These are phyloP conservation scores for Pseudocercospora cruenta DNA, from an alignment of 2,329 filamentous ascomycete genomes.

Conservation along the genomic window DNA sequence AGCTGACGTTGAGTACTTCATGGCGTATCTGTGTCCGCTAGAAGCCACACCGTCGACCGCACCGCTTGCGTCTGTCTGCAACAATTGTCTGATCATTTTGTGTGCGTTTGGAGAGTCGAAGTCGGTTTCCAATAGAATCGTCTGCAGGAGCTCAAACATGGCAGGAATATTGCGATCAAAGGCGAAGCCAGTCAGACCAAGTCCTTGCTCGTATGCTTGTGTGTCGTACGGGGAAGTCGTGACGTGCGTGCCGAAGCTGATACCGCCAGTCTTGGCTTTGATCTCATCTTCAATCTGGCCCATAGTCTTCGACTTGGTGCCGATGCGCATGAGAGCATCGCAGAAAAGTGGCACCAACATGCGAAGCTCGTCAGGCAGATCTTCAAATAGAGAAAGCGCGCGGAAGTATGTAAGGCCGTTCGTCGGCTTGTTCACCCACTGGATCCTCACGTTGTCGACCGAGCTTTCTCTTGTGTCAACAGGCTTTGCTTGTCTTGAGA, in stretches of 20 bases:
- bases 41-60: constrained; percentile 91
- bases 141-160: constrained; percentile 85
- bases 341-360: constrained; percentile 87
- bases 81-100: constrained; percentile 78
- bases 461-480: constrained; percentile 66
- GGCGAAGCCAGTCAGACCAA: constrained; percentile 83
- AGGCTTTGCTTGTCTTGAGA: constrained; percentile 75
- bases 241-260: constrained; percentile 83
- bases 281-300: constrained; percentile 94
- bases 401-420: constrained; percentile 97
- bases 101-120: constrained; percentile 84
- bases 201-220: constrained; percentile 73
- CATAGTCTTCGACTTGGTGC: constrained; percentile 85
- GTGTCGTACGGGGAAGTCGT: constrained; percentile 75
- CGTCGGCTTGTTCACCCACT: constrained; percentile 91
- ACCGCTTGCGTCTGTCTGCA: constrained; percentile 85
- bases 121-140: constrained; percentile 81
- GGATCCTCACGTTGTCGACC: constrained; percentile 68
- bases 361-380: constrained; percentile 81
- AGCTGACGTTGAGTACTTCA: constrained; percentile 79
- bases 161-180: constrained; percentile 86
- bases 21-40: constrained; percentile 84
- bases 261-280: constrained; percentile 91
- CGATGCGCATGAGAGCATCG: constrained; percentile 89
- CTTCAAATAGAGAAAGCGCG: constrained; percentile 77